Evolutionary conservation across 495 filamentous ascomycete species (phyloP).

Genomic region (Xylaria nigripes): DNA sequence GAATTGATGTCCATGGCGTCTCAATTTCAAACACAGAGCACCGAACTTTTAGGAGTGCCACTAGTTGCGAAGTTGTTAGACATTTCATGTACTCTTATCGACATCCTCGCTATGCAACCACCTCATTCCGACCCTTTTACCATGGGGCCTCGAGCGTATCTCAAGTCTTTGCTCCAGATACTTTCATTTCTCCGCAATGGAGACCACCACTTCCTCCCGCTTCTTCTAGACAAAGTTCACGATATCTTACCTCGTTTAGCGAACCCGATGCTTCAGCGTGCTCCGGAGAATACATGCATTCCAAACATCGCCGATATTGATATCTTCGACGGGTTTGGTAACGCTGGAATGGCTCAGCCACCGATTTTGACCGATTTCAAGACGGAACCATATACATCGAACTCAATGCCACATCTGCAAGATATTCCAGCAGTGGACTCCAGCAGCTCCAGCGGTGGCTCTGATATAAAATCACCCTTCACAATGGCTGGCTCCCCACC

Average conservation of each 20-base stretch:
- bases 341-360: slow-evolving; percentile 39
- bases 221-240: slow-evolving; percentile 60
- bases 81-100: slow-evolving; percentile 62
- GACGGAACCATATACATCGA: slow-evolving; percentile 24
- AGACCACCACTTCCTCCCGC: slow-evolving; percentile 59
- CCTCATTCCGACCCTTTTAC: slow-evolving; percentile 51
- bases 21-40: slow-evolving; percentile 42
- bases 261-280: slow-evolving; percentile 46
- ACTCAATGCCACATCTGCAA: slow-evolving; percentile 32
- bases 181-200: slow-evolving; percentile 63
- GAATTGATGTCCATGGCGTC: slow-evolving; percentile 59
- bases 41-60: slow-evolving; percentile 19
- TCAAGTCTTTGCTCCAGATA: slow-evolving; percentile 59
- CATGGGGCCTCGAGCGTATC: slow-evolving; percentile 61
- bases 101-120: slow-evolving; percentile 61
- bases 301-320: slow-evolving; percentile 47
- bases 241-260: slow-evolving; percentile 55
- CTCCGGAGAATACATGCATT: slow-evolving; percentile 38
- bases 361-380: slow-evolving; percentile 27
- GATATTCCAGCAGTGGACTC: slow-evolving; percentile 32
- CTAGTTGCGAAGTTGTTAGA: slow-evolving; percentile 71
- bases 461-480: slow-evolving; percentile 41
- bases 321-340: slow-evolving; percentile 51
- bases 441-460: slow-evolving; percentile 27
- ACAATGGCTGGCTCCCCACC: slow-evolving; percentile 31